phyloP scores from a whole-genome alignment of 1,139 yeast species.

The Schwanniomyces etchellsii region DNA sequence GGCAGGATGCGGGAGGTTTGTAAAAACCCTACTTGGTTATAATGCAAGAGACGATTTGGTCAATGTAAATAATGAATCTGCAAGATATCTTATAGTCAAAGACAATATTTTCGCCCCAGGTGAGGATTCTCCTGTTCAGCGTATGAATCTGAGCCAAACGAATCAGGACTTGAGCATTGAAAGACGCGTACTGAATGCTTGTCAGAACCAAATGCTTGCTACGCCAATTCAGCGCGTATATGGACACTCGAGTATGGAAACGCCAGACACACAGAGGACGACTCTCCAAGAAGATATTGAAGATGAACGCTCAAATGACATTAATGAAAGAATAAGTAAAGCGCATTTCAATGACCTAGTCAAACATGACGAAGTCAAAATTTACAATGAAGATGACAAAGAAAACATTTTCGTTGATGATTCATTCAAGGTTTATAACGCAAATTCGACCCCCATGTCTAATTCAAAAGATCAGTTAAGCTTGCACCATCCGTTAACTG shows the following conservation, averaged over 20 bases:
- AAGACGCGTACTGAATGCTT: neutral
- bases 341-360: conserved; percentile 27
- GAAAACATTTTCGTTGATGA: conserved; percentile 39
- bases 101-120: conserved; percentile 17
- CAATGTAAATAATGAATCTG: conserved; percentile 36
- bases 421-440: conserved; percentile 17
- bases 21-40: conserved; percentile 31
- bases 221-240: conserved; percentile 35
- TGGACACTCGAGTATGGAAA: conserved; percentile 21
- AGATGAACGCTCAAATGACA: conserved; percentile 23
- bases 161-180: neutral
- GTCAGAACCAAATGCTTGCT: conserved; percentile 16
- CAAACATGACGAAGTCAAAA: conserved; percentile 8
- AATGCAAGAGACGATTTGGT: conserved; percentile 46
- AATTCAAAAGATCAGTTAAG: conserved; percentile 5
- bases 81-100: conserved; percentile 25
- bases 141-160: neutral
- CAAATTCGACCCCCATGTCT: conserved; percentile 29
- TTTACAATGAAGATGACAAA: conserved; percentile 31
- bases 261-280: conserved; percentile 46
- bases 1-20: conserved; percentile 33
- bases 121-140: conserved; percentile 1
- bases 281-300: conserved; percentile 39
- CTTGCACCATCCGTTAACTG: conserved; percentile 28
- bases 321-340: conserved; percentile 25